Evolutionary conservation across 2,329 filamentous ascomycete species (phyloP).

Genomic region (Colletotrichum horii): DNA sequence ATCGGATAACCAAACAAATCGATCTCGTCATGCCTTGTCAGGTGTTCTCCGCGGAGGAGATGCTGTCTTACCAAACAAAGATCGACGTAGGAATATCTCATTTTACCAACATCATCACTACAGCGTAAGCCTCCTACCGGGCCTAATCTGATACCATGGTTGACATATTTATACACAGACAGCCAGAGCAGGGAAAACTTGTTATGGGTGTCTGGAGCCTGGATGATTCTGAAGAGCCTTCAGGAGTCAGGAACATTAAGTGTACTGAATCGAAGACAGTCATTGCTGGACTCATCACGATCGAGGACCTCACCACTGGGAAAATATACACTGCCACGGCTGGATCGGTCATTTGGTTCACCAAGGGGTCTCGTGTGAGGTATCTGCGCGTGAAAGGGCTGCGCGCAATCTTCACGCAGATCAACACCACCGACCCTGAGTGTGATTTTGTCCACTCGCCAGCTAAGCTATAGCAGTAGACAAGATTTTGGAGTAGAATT

Average conservation of each 20-base stretch:
- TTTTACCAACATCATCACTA: neutral
- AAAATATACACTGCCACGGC: neutral
- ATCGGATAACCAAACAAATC: neutral
- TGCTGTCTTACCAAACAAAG: neutral
- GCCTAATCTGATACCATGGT: accelerated
- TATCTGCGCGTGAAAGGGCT: neutral
- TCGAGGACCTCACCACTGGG: neutral
- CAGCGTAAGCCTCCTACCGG: neutral
- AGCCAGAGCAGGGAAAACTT: neutral
- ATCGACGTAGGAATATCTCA: neutral
- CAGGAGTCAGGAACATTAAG: neutral
- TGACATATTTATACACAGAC: neutral
- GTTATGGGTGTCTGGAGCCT: neutral
- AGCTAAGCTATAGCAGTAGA: neutral
- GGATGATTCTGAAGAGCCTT: neutral
- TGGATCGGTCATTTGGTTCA: neutral
- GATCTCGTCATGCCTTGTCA: neutral
- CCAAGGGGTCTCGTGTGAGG: neutral
- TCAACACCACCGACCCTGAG: neutral
- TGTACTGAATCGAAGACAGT: neutral
- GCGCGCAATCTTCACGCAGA: neutral
- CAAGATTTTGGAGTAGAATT: neutral
- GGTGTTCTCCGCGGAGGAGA: neutral
- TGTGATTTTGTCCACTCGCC: neutral
- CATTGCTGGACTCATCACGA: neutral